A percentile compares a stretch with the other conserved stretches of the same genome.
These are phyloP conservation scores for Strobilomyces confusus DNA, from an alignment of 768 basidiomycete genomes.

Conservation along the genomic window DNA sequence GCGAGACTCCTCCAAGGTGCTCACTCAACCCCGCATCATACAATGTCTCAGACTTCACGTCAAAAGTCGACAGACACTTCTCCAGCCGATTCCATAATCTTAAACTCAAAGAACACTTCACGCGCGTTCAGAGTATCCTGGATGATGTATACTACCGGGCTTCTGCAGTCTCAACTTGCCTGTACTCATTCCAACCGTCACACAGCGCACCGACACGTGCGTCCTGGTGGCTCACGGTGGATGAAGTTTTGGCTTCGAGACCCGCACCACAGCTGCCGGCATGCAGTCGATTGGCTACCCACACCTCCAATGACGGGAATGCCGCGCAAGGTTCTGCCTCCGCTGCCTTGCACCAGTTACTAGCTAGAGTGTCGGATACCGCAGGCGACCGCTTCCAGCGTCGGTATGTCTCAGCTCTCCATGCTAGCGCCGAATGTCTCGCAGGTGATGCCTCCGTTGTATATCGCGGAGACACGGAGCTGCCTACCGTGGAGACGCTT, in stretches of 20 bases:
- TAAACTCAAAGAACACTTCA: constrained; percentile 12
- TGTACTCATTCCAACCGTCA: constrained; percentile 8
- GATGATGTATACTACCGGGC: not conserved
- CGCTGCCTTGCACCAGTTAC: constrained; percentile 5
- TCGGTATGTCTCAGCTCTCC: constrained; percentile 9
- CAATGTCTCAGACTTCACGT: not conserved
- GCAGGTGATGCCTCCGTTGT: not conserved
- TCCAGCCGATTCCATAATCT: constrained; percentile 15
- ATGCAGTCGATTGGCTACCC: not conserved
- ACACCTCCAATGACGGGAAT: not conserved
- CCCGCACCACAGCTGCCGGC: not conserved
- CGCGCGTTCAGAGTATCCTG: constrained; percentile 9
- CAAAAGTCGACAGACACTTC: constrained; percentile 5
- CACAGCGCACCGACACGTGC: not conserved
- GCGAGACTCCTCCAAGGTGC: constrained; percentile 7
- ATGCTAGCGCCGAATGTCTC: constrained; percentile 5
- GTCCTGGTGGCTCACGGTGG: not conserved
- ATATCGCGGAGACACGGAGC: not conserved
- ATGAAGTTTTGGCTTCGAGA: constrained; percentile 7
- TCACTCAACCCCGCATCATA: constrained; percentile 2
- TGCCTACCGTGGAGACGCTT: constrained; percentile 3
- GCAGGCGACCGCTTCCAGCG: constrained; percentile 12
- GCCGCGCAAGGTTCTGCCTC: not conserved
- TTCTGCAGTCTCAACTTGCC: not conserved
- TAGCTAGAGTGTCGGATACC: not conserved